These are phyloP conservation scores for Trichosporon sp. DNA, from an alignment of 1,284 basidiomycete species.

Conservation along the genomic window DNA sequence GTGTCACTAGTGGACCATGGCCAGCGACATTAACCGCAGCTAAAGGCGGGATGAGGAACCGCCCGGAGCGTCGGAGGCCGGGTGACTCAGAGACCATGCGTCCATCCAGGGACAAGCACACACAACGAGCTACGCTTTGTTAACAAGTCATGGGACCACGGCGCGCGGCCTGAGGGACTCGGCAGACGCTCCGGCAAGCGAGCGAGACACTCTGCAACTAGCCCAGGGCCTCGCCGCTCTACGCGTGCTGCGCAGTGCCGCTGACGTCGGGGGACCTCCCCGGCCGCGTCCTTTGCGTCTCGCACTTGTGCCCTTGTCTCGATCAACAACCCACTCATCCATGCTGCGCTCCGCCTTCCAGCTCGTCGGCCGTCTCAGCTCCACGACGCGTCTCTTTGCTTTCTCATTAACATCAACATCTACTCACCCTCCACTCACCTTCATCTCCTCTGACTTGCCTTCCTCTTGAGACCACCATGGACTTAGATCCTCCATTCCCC, in stretches of 20 bases:
- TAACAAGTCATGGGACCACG: not conserved
- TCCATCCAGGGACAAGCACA: not conserved
- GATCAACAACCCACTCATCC: constrained; percentile 5
- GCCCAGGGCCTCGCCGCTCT: not conserved
- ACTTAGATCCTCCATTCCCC: constrained; percentile 21
- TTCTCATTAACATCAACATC: not conserved
- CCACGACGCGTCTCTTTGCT: constrained; percentile 9
- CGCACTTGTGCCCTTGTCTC: not conserved
- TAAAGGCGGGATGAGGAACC: too few species aligned
- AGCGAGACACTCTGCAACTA: not conserved
- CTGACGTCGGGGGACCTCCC: not conserved
- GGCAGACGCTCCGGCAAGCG: not conserved
- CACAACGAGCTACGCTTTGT: not conserved
- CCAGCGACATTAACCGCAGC: too few species aligned
- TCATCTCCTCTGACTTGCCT: not conserved
- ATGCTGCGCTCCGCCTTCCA: not conserved
- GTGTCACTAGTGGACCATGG: constrained; percentile 7
- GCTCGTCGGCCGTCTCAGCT: not conserved
- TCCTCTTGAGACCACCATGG: constrained; percentile 18
- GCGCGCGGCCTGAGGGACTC: not conserved
- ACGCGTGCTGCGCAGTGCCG: not conserved
- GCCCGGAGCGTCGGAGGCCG: constrained; percentile 7
- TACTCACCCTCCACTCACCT: not conserved
- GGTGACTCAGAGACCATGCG: constrained; percentile 5
- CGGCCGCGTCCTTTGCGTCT: not conserved